Percentiles rank a stretch among this genome's conserved stretches.
Conservation (phyloP, 768 basidiomycete species). For the Suillus subalutaceus region DNA sequence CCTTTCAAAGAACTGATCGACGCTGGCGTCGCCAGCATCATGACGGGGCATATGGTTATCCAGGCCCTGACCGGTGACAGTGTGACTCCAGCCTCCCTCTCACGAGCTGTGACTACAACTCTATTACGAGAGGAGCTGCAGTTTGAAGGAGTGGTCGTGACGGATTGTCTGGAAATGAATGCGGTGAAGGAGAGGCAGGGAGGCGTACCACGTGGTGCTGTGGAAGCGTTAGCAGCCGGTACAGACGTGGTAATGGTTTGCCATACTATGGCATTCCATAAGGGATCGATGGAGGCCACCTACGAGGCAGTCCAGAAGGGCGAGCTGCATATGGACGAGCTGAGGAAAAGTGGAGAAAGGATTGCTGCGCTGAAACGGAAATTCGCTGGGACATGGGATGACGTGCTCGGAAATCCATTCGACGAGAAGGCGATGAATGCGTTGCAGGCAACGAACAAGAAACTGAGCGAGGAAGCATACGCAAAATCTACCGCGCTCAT, state of each 20-base stretch:
- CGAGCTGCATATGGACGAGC: slow-evolving; percentile 38
- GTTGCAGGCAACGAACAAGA: slow-evolving; percentile 42
- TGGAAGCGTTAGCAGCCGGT: slow-evolving; percentile 60
- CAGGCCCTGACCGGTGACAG: slow-evolving; percentile 53
- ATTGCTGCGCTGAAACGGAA: slow-evolving; percentile 52
- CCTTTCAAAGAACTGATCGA: slow-evolving; percentile 56
- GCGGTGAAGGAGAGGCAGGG: slow-evolving; percentile 49
- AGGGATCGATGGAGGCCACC: slow-evolving; percentile 52
- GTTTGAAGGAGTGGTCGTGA: slow-evolving; percentile 65
- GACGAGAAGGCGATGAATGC: slow-evolving; percentile 25
- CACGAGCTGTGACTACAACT: slow-evolving; percentile 50
- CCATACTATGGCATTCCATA: slow-evolving; percentile 58
- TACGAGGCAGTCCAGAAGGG: slow-evolving; percentile 55
- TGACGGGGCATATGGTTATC: slow-evolving; percentile 77
- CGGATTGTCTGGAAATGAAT: slow-evolving; percentile 80
- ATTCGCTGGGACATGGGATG: slow-evolving; percentile 53
- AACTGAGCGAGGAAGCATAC: slow-evolving; percentile 53
- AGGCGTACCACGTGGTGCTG: slow-evolving; percentile 56
- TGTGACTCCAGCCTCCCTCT: slow-evolving; percentile 63
- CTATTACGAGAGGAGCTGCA: slow-evolving; percentile 54
- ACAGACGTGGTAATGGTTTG: slow-evolving; percentile 79
- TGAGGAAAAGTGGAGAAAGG: slow-evolving; percentile 47
- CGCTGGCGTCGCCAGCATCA: slow-evolving; percentile 53
- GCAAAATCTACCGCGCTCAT: slow-evolving; percentile 48
- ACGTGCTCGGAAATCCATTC: slow-evolving; percentile 31